A percentile compares a stretch with the other conserved stretches of the same genome.
Conservation (phyloP, 371 early-diverging fungal species). For the Haplosporangium sp. region DNA sequence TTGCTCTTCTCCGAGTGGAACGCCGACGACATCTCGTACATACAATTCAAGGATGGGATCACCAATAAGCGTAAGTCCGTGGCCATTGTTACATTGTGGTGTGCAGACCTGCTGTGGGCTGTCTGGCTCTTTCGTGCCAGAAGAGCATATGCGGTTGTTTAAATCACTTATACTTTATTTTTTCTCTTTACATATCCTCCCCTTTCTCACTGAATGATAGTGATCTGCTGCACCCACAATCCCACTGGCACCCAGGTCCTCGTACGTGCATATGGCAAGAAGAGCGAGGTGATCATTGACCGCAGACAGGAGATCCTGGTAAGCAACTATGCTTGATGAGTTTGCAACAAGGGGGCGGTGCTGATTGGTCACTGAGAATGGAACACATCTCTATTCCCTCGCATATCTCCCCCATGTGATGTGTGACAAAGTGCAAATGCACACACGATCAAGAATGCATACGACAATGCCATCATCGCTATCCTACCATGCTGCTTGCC, state of each 20-base stretch:
- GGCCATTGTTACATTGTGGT: background rate
- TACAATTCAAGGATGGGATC: slow-evolving; percentile 92
- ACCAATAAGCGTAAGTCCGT: slow-evolving; percentile 84
- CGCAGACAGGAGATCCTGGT: slow-evolving; percentile 89
- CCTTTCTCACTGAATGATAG: slow-evolving; percentile 43
- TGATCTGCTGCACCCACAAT: slow-evolving; percentile 80
- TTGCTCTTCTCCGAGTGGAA: slow-evolving; percentile 84
- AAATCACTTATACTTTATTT: slow-evolving; percentile 8
- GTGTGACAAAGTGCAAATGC: too few species aligned
- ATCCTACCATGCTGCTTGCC: too few species aligned
- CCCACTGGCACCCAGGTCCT: slow-evolving; percentile 75
- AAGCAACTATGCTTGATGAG: slow-evolving; percentile 38
- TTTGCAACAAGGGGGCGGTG: background rate
- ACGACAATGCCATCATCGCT: too few species aligned
- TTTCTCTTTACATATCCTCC: background rate
- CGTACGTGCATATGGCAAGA: slow-evolving; percentile 90
- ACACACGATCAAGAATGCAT: too few species aligned
- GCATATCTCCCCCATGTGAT: too few species aligned
- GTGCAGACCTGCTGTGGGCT: background rate
- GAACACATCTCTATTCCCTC: too few species aligned
- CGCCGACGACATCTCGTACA: slow-evolving; percentile 65
- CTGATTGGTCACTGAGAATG: too few species aligned
- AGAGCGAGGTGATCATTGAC: slow-evolving; percentile 90
- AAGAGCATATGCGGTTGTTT: background rate
- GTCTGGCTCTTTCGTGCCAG: background rate